Base-by-base conservation (phyloP, 2,329 filamentous ascomycete species). In the Xylaria sp. region DNA sequence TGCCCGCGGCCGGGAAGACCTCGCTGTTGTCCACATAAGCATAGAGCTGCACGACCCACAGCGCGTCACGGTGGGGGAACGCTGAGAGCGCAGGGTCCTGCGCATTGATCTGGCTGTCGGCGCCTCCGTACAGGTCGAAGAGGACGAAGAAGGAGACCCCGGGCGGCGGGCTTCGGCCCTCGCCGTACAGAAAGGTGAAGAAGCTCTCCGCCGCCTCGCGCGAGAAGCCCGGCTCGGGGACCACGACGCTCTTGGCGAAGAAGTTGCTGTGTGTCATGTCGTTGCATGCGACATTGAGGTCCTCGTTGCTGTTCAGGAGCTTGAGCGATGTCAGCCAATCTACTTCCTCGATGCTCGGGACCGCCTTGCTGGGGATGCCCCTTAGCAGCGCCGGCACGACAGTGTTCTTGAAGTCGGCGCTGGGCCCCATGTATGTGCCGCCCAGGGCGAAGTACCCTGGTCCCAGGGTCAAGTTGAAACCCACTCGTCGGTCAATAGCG, bases 241-340 rank as follows among this genome's bases (percentile, higher is more conserved):
- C 56, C 4, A 64, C 64, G 20, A 71, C 62, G 44, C 68, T 70
- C 59, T 74, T 74, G 45, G 72, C 68, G 47, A 70, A 73, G 58
- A 74, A 73, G 24, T 64, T 66, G 39, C 60, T 55, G 18, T 56
- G 66, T 24, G 58, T 59, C 3, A 39, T 18, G 44, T 63, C 55
- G 4, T 54, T 39, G 6, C 18, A 29, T 17, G 52, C 20, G 16
- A 59, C 50, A 0, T 42, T 38, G 8, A 69, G 57, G 2, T 63
- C 61, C 13, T 42, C 48, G 11, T 42, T 59, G n/a, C 61, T 59
- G 20, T 57, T 59, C 17, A 66, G 46, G 4, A 39, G 17, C 9
- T 56, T 62, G 38, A 68, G 52, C 6, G 63, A 54, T 1, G 63
- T 44, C 6, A 62, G 54, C 64, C 66, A 69, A n/a, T 59, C 57